Conservation (phyloP, 2,329 filamentous ascomycete species). For the Aureobasidium lini region DNA sequence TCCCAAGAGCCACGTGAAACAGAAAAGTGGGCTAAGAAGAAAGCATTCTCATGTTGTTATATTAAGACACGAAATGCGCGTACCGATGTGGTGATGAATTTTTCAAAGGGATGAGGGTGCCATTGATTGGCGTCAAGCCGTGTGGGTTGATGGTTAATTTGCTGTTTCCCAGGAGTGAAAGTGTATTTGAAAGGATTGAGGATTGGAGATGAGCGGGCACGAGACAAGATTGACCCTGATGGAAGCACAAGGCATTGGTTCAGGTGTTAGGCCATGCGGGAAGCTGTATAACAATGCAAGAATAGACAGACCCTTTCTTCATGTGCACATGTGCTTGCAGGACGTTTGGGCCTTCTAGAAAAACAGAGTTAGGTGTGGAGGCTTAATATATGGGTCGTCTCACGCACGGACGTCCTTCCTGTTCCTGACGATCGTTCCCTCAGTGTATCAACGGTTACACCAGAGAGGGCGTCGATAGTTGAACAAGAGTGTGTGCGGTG, state of each 20-base stretch:
- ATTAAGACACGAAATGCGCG: background rate
- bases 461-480: background rate
- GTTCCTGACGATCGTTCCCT: slow-evolving; percentile 10
- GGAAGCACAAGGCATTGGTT: background rate
- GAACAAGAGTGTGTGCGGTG: background rate
- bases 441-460: slow-evolving; percentile 6
- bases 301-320: slow-evolving; percentile 1
- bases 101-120: background rate
- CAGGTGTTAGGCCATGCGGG: background rate
- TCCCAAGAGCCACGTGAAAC: background rate
- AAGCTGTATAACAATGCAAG: background rate
- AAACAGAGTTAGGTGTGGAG: slow-evolving; percentile 8
- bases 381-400: slow-evolving; percentile 10
- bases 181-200: background rate
- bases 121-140: background rate
- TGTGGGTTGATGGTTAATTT: background rate
- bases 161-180: background rate
- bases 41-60: background rate
- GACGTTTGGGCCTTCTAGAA: slow-evolving; percentile 8
- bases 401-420: background rate
- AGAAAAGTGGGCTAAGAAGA: background rate
- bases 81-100: slow-evolving; percentile 3
- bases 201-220: background rate
- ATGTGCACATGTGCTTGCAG: slow-evolving; percentile 4
- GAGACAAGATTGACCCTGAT: background rate